phyloP scores from a whole-genome alignment of 805 yeast species.

The Yarrowia yakushimensis region DNA sequence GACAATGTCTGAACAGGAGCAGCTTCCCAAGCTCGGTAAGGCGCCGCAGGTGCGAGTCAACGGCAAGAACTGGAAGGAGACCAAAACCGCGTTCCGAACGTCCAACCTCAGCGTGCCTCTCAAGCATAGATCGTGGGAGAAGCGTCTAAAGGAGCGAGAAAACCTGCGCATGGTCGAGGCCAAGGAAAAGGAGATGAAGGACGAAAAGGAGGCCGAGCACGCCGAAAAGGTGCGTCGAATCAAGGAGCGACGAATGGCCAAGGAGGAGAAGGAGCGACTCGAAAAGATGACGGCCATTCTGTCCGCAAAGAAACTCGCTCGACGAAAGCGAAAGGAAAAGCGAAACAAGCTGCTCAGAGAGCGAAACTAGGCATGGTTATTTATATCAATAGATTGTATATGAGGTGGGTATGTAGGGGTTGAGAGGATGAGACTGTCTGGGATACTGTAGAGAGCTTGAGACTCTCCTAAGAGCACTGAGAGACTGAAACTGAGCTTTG shows the following conservation, averaged over 20 bases:
- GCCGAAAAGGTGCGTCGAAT: conserved; percentile 42
- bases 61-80: conserved; percentile 41
- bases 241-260: conserved; percentile 72
- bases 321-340: conserved; percentile 87
- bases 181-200: conserved; percentile 67
- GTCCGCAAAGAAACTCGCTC: conserved; percentile 88
- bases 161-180: conserved; percentile 66
- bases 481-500: too few relatives aligned
- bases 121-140: conserved; percentile 50
- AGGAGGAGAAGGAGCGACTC: conserved; percentile 86
- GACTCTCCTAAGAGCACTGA: too few relatives aligned
- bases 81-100: conserved; percentile 37
- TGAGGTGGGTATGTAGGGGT: too few relatives aligned
- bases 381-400: not conserved
- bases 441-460: too few relatives aligned
- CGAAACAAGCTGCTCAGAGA: conserved; percentile 90
- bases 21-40: conserved; percentile 10
- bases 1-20: not conserved
- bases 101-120: conserved; percentile 48
- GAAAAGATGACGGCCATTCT: conserved; percentile 77
- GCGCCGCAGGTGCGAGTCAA: conserved; percentile 33
- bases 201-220: conserved; percentile 66
- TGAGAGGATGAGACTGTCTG: too few relatives aligned
- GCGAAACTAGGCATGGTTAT: conserved; percentile 46
- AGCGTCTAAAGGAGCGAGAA: conserved; percentile 61